Conservation (phyloP, 768 basidiomycete genomes). For the Trametes meyenii region DNA sequence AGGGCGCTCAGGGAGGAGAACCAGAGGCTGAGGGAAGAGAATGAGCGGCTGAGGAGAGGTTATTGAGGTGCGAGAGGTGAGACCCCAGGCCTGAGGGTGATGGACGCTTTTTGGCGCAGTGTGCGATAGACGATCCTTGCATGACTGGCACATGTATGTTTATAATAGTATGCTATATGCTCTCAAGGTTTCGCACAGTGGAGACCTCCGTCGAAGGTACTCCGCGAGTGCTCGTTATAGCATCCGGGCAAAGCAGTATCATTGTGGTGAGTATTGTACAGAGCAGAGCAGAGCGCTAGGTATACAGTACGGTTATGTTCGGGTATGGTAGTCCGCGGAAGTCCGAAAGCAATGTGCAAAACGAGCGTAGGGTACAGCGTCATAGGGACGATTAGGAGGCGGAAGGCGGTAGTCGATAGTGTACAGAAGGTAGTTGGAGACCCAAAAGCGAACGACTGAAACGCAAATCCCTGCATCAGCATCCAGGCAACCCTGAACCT, state of each 20-base stretch:
- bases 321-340: neutral
- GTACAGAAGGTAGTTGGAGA: neutral
- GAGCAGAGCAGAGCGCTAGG: neutral
- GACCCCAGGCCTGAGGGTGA: neutral
- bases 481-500: neutral
- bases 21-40: conserved; percentile 64
- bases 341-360: too few relatives aligned
- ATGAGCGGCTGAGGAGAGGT: conserved; percentile 51
- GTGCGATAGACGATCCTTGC: neutral
- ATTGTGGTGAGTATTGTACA: neutral
- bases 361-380: neutral
- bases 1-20: conserved; percentile 48
- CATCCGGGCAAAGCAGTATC: neutral
- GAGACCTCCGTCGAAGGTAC: too few relatives aligned
- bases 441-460: too few relatives aligned
- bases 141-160: neutral
- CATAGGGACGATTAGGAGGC: neutral
- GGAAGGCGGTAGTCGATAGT: neutral
- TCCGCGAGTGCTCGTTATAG: too few relatives aligned
- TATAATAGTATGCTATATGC: neutral
- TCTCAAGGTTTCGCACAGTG: neutral
- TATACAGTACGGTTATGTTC: neutral
- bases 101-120: neutral
- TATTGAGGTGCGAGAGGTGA: conserved; percentile 27
- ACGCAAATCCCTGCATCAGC: too few relatives aligned